Percentiles rank a stretch among this genome's conserved stretches.
Conservation (phyloP, 176 grass and related monocot species). For the Eleusine indica region DNA sequence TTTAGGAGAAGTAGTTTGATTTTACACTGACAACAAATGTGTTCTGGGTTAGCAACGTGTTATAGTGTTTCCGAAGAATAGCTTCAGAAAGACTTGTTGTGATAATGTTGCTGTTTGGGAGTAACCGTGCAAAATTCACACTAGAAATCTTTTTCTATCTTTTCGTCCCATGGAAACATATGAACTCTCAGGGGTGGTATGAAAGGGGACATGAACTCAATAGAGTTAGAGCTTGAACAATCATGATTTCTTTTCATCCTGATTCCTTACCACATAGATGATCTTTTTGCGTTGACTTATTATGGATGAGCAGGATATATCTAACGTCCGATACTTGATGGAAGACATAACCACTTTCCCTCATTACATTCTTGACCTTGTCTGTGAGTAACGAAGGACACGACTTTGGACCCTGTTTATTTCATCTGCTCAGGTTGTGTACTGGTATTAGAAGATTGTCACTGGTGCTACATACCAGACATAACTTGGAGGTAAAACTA, state of each 20-base stretch:
- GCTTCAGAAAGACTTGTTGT: background rate
- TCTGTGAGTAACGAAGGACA: background rate
- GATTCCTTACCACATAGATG: background rate
- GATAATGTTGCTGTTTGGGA: background rate
- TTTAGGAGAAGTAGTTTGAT: background rate
- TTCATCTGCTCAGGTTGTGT: background rate
- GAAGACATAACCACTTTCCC: background rate
- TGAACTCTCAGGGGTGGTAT: background rate
- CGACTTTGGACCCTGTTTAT: background rate
- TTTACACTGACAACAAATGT: background rate
- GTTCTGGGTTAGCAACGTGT: background rate
- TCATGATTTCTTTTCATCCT: background rate
- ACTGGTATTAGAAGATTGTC: background rate
- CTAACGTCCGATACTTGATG: background rate
- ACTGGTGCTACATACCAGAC: background rate
- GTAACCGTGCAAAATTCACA: background rate
- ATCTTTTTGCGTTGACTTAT: background rate
- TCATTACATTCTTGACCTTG: background rate
- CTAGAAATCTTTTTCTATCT: background rate
- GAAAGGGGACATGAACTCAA: background rate
- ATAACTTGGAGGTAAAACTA: background rate
- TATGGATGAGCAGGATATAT: background rate
- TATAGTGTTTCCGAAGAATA: background rate
- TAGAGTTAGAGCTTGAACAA: background rate
- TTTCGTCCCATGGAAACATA: background rate